Evolutionary conservation across 2,329 filamentous ascomycete genomes (phyloP), one percentile per base, ranked within the genome.

Genomic region (Apiospora arundinis): DNA sequence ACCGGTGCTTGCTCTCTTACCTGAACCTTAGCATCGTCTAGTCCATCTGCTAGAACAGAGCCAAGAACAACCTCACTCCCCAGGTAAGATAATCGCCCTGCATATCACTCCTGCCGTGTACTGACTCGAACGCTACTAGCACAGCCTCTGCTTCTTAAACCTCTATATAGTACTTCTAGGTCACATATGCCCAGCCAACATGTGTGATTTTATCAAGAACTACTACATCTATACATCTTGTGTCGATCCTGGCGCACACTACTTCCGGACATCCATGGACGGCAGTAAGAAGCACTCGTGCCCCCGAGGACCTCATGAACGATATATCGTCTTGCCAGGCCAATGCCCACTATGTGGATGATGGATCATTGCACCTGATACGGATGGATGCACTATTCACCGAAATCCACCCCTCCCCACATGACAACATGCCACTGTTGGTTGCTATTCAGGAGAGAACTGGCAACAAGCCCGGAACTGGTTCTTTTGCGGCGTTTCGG

Each of bases 151-250:
- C 49, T 32, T 21, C 25, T 56, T 5, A 18, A 9, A 32, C 14
- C 49, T 42, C 40, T 18, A 5, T 16, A 12, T 16, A 25, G 49
- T 32, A 32, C 25, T 60, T 60, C 28, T 60, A 21, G 16, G 28
- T n/a, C 56, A 63, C 56, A 14, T 40, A 63, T 63, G 56, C 21
- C 18, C 56, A 40, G 21, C 28, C 56, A 83, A 40, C 72, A 89
- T 90, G 88, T 90, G 88, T 78, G 85, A 89, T 80, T 93, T 91
- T 78, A 92, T 90, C 77, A 92, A 92, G 77, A 93, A 93, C 81
- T 94, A 92, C 80, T 93, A 93, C 82, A 91, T 94, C 80, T 94
- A 93, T 83, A 91, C 90, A 71, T 86, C 89, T 60, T 94, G 92
- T 78, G 81, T 87, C 71, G 91, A 93, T 77, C 92, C 92, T 0